A percentile compares a stretch with the other conserved stretches of the same genome.
phyloP scores from a whole-genome alignment of 768 basidiomycete genomes.

The Mycena vulgaris region DNA sequence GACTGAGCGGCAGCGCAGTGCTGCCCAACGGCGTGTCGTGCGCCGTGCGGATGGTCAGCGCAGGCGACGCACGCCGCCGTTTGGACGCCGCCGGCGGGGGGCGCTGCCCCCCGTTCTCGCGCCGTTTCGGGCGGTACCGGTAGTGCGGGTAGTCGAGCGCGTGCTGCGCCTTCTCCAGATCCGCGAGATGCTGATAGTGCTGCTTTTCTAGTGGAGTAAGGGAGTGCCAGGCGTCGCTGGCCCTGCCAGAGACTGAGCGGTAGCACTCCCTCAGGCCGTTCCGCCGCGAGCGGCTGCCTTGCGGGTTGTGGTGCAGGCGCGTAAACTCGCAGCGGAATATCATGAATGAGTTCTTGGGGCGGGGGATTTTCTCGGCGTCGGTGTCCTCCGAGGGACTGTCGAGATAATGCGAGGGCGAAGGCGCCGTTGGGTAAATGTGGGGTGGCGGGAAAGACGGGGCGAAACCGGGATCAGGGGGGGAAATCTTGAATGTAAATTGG shows the following conservation, averaged over 20 bases:
- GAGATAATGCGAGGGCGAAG: background rate
- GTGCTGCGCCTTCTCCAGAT: slow-evolving; percentile 28
- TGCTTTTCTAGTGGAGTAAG: slow-evolving; percentile 10
- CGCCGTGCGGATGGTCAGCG: slow-evolving; percentile 10
- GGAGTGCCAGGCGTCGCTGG: slow-evolving; percentile 28
- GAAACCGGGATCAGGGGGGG: too few relatives aligned
- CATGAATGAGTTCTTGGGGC: slow-evolving; percentile 35
- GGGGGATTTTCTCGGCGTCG: slow-evolving; percentile 12
- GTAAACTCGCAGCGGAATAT: slow-evolving; percentile 33
- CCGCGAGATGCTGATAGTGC: slow-evolving; percentile 20
- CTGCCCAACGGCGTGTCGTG: background rate
- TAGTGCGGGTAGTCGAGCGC: slow-evolving; percentile 26
- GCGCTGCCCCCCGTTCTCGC: background rate
- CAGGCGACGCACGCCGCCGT: slow-evolving; percentile 6
- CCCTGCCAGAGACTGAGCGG: slow-evolving; percentile 18
- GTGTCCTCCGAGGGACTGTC: background rate
- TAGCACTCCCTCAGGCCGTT: background rate
- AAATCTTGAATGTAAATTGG: slow-evolving; percentile 18
- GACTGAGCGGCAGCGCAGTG: background rate
- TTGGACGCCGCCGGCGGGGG: background rate
- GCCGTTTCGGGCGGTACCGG: slow-evolving; percentile 32
- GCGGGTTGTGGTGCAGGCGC: slow-evolving; percentile 13
- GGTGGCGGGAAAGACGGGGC: background rate
- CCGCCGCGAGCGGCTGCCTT: slow-evolving; percentile 5
- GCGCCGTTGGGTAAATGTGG: background rate